Base-by-base conservation (phyloP, 345 rosid genomes). In the Psidium guajava region DNA sequence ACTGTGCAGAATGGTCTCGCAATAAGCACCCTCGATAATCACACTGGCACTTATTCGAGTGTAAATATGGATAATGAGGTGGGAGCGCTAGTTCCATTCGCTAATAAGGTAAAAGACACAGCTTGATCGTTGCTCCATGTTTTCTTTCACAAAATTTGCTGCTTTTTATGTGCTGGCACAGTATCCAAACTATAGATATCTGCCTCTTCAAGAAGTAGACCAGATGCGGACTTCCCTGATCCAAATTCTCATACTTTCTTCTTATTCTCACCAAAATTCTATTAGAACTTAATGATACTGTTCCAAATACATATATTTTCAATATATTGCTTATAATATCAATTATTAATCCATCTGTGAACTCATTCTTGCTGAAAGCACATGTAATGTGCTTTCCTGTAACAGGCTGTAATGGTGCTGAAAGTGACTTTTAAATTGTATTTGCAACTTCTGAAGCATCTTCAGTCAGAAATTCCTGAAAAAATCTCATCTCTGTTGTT, bases 11-110 rank as follows among this genome's bases (percentile, higher is more conserved):
- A 59, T 18, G 83, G 57, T 22, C 36, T 87, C 11, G 55, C 50
- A 16, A 83, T 49, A 81, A 52, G 58, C 83, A 49, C 86, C 82
- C 53, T 61, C 55, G 64, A 82, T 47, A 77, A 85, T 21, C 82
- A 83, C 83, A 82, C 88, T 83, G 49, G 82, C 51, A 58, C 83
- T 77, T 86, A 83, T 85, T 87, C 64, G 27, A 88, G 86, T 83
- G 91, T 81, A 81, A 61, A 87, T 81, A 85, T 64, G 83, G 88
- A 81, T 74, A 82, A 82, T 81, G 90, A 86, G 85, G 87, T 27
- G 21, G 86, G 42, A 85, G 69, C 86, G 47, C 77, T 57, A 47
- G 32, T 36, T 86, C 81, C 88, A 18, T 85, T 82, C 75, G 85
- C 80, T 75, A 54, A 50, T 42, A 85, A 87, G 91, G 91, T 89